Percentiles rank a stretch among this genome's conserved stretches.
Evolutionary conservation across 192 early-diverging fungal genomes (phyloP).

Genomic region (Neocallimastix lanati): DNA sequence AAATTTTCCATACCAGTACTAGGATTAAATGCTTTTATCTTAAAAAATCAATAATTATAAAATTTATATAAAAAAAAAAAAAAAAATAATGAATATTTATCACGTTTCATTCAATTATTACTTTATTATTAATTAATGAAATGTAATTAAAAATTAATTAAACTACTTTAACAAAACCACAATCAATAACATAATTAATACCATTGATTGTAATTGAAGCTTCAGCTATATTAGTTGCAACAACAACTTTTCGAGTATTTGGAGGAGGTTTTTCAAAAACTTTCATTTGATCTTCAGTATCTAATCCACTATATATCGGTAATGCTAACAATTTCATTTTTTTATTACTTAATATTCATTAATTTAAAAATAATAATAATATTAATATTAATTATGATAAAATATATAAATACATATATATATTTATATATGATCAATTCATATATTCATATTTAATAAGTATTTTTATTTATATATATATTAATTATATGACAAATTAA

Average conservation of each 20-base stretch:
- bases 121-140: too few species aligned
- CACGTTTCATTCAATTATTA: too few species aligned
- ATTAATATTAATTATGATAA: too few species aligned
- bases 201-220: constrained; percentile 60
- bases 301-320: constrained; percentile 54
- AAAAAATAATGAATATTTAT: not conserved
- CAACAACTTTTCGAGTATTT: constrained; percentile 58
- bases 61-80: not conserved
- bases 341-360: constrained; percentile 9
- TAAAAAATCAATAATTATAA: not conserved
- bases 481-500: too few species aligned
- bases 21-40: constrained; percentile 24
- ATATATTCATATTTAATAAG: too few species aligned
- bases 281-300: constrained; percentile 39
- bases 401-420: too few species aligned
- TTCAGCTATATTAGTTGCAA: constrained; percentile 83
- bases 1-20: constrained; percentile 16
- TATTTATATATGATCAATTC: too few species aligned
- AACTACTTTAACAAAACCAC: constrained; percentile 53
- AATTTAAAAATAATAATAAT: too few species aligned
- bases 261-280: constrained; percentile 37
- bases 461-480: too few species aligned
- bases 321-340: constrained; percentile 21
- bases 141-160: too few species aligned
- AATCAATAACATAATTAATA: constrained; percentile 58